Evolutionary conservation across 768 basidiomycete genomes (phyloP), one percentile per base, ranked within the genome.

Genomic region (Hydnomerulius pinastri): DNA sequence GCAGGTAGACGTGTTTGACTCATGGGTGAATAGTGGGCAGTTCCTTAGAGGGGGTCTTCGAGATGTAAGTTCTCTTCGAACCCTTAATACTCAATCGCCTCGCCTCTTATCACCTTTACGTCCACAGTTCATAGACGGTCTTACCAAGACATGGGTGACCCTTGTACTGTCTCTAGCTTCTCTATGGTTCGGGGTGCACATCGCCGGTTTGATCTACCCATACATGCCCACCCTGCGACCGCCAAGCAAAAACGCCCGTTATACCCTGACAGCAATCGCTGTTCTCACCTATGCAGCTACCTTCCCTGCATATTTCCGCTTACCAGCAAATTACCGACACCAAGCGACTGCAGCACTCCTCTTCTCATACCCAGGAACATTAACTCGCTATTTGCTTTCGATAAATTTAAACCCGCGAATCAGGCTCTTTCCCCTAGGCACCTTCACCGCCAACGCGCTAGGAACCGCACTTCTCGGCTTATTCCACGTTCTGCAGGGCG

Each of bases 291-390:
- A 95, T 66, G 83, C 79, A 46, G 86, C 87, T 17, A 82, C 85
- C 21, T 81, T 90, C 52, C 82, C 90, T 35, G 73, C 87, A 6
- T 96, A 93, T 73, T 89, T 90, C 65, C 74, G 83, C 45, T 77
- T 92, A 48, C 79, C 91, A 9, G 64, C 72, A 18, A 64, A 65
- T 40, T 92, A 80, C 73, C 87, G 95, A 20, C 84, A 85, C 49
- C 76, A 86, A 64, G 91, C 85, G 21, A 91, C 90, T 23, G 87
- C 96, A 46, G 87, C 96, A 12, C 78, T 98, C 25, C 70, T 98
- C 13, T 92, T 98, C 67, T 83, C 87, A 13, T 96, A 87, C 59
- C 92, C 94, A 13, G 97, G 96, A 20, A 81, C 92, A 4, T 76
- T 97, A 49, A 80, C 87, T 8, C 87, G 97, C 51, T 98, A 92